phyloP scores from a whole-genome alignment of 2,329 filamentous ascomycete species.

The Malbranchea cinnamomea region DNA sequence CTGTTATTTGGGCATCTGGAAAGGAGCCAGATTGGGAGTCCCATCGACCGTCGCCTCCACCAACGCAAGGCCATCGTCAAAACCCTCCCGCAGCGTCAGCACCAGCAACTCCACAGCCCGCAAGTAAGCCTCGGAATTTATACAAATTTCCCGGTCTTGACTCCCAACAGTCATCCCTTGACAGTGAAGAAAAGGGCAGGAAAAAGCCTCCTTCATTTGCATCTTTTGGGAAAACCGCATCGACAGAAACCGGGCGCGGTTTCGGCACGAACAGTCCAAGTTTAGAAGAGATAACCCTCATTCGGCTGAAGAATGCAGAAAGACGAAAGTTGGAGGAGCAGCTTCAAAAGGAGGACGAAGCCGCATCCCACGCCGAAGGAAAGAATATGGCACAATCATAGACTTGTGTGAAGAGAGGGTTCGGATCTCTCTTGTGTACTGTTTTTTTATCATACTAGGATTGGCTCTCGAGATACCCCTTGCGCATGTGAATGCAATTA shows the following conservation, averaged over 20 bases:
- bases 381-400: conserved; percentile 10
- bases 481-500: conserved; percentile 1
- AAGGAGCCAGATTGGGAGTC: conserved; percentile 35
- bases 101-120: conserved; percentile 5
- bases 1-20: conserved; percentile 38
- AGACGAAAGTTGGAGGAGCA: conserved; percentile 39
- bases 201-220: conserved; percentile 27
- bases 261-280: conserved; percentile 21
- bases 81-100: conserved; percentile 13
- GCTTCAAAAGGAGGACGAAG: conserved; percentile 34
- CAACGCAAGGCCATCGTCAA: conserved; percentile 19
- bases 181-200: conserved; percentile 11
- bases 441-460: no score
- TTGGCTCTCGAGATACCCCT: conserved; percentile 4
- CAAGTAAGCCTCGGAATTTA: conserved; percentile 9
- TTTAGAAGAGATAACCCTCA: conserved; percentile 37
- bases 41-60: conserved; percentile 9
- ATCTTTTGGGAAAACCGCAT: conserved; percentile 22
- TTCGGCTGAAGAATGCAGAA: conserved; percentile 42
- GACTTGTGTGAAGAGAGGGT: neutral
- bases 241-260: conserved; percentile 11
- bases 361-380: conserved; percentile 21
- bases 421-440: neutral
- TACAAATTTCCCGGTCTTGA: conserved; percentile 24
- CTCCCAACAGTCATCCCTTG: conserved; percentile 8